phyloP scores from a whole-genome alignment of 2,329 filamentous ascomycete species.

The Fusarium pseudograminearum region DNA sequence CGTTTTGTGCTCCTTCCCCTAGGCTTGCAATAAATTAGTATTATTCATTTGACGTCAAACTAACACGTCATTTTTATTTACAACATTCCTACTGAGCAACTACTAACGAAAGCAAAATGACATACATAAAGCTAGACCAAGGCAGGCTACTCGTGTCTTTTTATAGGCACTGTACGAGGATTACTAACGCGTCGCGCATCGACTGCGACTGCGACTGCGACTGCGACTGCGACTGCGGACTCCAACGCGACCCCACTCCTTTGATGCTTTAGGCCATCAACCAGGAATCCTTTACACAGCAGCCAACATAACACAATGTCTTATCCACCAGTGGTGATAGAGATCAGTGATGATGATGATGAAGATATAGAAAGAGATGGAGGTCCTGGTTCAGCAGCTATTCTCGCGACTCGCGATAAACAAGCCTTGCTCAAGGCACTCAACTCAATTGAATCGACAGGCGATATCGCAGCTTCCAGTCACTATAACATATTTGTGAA shows the following conservation, averaged over 20 bases:
- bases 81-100: neutral
- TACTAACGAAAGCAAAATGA: neutral
- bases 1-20: neutral
- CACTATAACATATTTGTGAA: conserved; percentile 14
- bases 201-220: neutral
- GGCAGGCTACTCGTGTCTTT: neutral
- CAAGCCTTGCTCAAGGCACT: neutral
- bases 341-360: neutral
- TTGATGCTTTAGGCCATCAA: neutral
- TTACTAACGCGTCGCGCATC: neutral
- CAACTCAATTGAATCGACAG: conserved; percentile 9
- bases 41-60: neutral
- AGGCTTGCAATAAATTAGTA: neutral
- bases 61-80: neutral
- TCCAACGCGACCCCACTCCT: neutral
- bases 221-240: neutral
- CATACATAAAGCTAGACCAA: no score
- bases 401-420: neutral
- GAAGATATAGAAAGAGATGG: neutral
- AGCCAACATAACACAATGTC: neutral
- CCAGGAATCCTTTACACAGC: neutral
- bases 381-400: neutral
- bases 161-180: neutral
- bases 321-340: neutral
- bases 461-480: conserved; percentile 15